These are phyloP conservation scores for Suhomyces taliae DNA, from an alignment of 1,139 yeast species.

Conservation along the genomic window DNA sequence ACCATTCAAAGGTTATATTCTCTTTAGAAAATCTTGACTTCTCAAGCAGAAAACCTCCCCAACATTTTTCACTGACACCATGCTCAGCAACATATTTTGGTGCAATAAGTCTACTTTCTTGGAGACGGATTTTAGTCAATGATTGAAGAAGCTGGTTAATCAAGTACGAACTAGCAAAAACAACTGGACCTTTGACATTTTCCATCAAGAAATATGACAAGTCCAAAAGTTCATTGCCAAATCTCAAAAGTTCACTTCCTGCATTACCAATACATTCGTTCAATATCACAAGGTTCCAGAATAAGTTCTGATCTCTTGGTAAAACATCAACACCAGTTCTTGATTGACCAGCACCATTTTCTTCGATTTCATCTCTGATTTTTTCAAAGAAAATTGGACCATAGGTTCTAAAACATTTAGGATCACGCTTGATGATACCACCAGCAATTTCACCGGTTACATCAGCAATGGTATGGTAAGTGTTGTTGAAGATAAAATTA, in stretches of 20 bases:
- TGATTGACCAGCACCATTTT: conserved; percentile 79
- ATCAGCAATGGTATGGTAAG: conserved; percentile 66
- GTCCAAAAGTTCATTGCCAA: conserved; percentile 47
- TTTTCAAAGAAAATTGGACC: conserved; percentile 48
- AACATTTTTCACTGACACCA: conserved; percentile 51
- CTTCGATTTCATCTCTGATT: conserved; percentile 70
- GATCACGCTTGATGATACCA: conserved; percentile 63
- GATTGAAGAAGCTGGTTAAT: conserved; percentile 69
- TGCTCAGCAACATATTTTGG: conserved; percentile 30
- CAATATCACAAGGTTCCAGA: conserved; percentile 70
- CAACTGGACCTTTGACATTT: conserved; percentile 65
- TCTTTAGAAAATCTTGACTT: conserved; percentile 39
- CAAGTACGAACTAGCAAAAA: conserved; percentile 50
- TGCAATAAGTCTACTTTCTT: conserved; percentile 55
- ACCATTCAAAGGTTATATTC: conserved; percentile 69
- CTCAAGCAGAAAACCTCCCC: conserved; percentile 73
- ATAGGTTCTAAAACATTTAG: conserved; percentile 44
- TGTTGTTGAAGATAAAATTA: conserved; percentile 58
- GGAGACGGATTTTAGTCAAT: conserved; percentile 57
- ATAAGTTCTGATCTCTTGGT: conserved; percentile 75
- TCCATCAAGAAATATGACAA: conserved; percentile 55
- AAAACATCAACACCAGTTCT: conserved; percentile 69
- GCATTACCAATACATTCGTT: conserved; percentile 76
- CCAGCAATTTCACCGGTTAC: conserved; percentile 72
- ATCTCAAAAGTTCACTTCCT: conserved; percentile 47